Evolutionary conservation across 192 early-diverging fungal species (phyloP).

Genomic region (Kickxella alabastrina): DNA sequence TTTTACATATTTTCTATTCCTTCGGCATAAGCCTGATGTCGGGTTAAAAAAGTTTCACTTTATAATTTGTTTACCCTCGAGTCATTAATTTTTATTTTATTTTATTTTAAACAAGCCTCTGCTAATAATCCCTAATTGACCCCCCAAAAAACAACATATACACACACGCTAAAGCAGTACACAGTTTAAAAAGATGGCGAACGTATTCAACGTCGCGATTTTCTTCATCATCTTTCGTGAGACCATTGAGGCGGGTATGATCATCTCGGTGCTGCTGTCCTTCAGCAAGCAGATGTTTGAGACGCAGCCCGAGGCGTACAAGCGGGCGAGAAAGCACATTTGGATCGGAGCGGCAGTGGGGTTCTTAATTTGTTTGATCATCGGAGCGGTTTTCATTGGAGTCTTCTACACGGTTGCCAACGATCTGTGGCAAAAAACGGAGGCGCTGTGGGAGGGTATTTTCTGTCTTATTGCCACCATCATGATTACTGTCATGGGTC

Average conservation of each 20-base stretch:
- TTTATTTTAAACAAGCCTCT: too few species aligned
- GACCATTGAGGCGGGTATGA: slow-evolving; percentile 81
- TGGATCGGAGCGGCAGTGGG: slow-evolving; percentile 73
- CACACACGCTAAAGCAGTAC: too few species aligned
- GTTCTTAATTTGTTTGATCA: slow-evolving; percentile 61
- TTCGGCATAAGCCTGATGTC: too few species aligned
- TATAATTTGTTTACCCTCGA: too few species aligned
- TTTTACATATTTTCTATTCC: too few species aligned
- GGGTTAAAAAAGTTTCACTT: too few species aligned
- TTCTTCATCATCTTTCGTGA: slow-evolving; percentile 81
- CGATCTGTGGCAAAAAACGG: slow-evolving; percentile 60
- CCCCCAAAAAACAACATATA: too few species aligned
- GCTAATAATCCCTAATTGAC: too few species aligned
- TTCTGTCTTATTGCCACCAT: slow-evolving; percentile 74
- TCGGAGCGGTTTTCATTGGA: slow-evolving; percentile 75
- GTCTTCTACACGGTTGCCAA: slow-evolving; percentile 63
- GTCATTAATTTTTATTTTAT: too few species aligned
- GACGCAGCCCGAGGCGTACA: slow-evolving; percentile 44
- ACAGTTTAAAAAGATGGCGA: slow-evolving; percentile 25
- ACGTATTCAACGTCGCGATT: slow-evolving; percentile 63
- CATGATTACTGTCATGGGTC: slow-evolving; percentile 75
- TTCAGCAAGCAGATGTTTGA: slow-evolving; percentile 68
- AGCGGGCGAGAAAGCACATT: slow-evolving; percentile 61
- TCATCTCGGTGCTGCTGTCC: slow-evolving; percentile 80
- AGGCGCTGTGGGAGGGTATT: slow-evolving; percentile 79